Evolutionary conservation across 345 rosid genomes (phyloP).

Genomic region (Sonneratia alba): DNA sequence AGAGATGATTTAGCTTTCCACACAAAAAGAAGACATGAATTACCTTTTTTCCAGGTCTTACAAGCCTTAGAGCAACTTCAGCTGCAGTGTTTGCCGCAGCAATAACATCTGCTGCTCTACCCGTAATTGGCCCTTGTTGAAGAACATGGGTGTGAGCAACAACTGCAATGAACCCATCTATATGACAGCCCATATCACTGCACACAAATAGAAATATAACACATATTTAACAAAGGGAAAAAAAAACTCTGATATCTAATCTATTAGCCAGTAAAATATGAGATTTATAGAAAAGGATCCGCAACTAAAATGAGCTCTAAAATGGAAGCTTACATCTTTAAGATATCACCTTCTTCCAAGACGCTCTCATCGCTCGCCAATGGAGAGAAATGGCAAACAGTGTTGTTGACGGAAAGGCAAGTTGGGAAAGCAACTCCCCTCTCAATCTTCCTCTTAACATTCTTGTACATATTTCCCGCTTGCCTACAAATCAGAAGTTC

Average conservation of each 20-base stretch:
- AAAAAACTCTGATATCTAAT: not conserved
- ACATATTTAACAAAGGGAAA: not conserved
- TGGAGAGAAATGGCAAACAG: slow-evolving; percentile 84
- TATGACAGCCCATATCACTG: slow-evolving; percentile 98
- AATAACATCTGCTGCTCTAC: slow-evolving; percentile 84
- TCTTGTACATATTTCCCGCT: slow-evolving; percentile 87
- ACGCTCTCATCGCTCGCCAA: slow-evolving; percentile 68
- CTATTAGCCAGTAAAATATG: not conserved
- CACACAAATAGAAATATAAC: slow-evolving; percentile 5
- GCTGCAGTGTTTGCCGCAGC: slow-evolving; percentile 93
- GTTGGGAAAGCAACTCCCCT: slow-evolving; percentile 95
- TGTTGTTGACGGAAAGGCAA: slow-evolving; percentile 82
- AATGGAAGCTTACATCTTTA: slow-evolving; percentile 66
- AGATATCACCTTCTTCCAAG: slow-evolving; percentile 83
- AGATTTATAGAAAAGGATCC: not conserved
- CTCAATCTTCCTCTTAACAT: slow-evolving; percentile 85
- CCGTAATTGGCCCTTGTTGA: slow-evolving; percentile 59
- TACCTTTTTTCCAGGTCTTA: slow-evolving; percentile 95
- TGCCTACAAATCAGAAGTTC: slow-evolving; percentile 35
- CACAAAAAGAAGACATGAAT: slow-evolving; percentile 4
- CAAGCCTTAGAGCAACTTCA: slow-evolving; percentile 97
- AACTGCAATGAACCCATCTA: slow-evolving; percentile 92
- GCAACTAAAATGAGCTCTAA: no score
- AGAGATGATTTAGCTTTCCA: no score
- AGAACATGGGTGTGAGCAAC: slow-evolving; percentile 87